Base-by-base conservation (phyloP, 768 basidiomycete genomes). In the Russula sp. region DNA sequence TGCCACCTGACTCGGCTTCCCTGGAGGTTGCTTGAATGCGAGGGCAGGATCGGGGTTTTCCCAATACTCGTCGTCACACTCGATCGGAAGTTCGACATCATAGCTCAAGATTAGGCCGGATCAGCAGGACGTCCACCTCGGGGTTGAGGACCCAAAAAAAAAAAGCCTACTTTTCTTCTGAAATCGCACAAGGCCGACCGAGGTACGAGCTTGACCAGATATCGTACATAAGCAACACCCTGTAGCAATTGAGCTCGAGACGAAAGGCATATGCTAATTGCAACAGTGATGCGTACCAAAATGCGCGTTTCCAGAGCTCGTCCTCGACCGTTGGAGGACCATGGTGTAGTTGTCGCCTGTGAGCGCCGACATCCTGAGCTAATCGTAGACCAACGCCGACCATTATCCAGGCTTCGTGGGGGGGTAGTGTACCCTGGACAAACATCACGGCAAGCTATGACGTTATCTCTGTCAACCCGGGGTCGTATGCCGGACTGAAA, bases 321-420 rank as follows among this genome's bases (percentile, higher is more conserved):
- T 86, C 80, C 66, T 91, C 86, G 6, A 78, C 74, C 10, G 76
- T 81, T 18, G 78, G 78, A 6, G 70, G 64, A 10, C 70, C 68
- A 59, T 76, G 75, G 18, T 78, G 74, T 6, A 76, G 72, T 60
- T 71, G 74, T 53, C 77, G 75, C 32, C 83, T 76, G 72, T 93
- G 91, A 0, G 85, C 87, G 31, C 91, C 85, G 42, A 90, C 83
- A 68, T 94, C 90, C 70, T 90, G 85, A 0, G 85, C 85, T 60
- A 86, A 75, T 4, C 89, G 84, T 32, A 92, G 72, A 27, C 84
- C 87, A 53, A 87, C 74, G 0, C 82, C 87, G 32, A 83, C 74
- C 27, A 84, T 68, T 16, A 80, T 77, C 86, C 86, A 88, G 44
- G 76, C 73, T 5, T 78, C 76, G 66, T 83, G 82, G 6, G 80